Percentiles rank a stretch among this genome's conserved stretches.
These are phyloP conservation scores for Ogataea hybrid DNA, from an alignment of 1,139 yeast genomes.

Conservation along the genomic window DNA sequence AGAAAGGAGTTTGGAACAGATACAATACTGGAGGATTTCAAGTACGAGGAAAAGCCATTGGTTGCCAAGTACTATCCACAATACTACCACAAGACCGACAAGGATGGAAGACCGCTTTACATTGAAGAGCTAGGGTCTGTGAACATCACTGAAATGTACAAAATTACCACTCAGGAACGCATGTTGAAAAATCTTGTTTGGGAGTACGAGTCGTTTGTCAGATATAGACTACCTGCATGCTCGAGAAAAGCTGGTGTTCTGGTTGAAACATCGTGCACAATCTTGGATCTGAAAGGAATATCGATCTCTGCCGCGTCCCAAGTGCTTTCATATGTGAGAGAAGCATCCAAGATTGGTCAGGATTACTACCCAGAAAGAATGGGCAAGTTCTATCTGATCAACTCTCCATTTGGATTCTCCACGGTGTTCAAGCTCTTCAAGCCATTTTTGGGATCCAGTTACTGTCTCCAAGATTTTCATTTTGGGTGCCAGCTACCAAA, in stretches of 20 bases:
- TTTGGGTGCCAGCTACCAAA: constrained; percentile 72
- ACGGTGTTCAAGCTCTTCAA: constrained; percentile 89
- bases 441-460: constrained; percentile 94
- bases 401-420: constrained; percentile 96
- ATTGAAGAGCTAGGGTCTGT: constrained; percentile 92
- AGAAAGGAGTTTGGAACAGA: constrained; percentile 83
- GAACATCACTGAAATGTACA: constrained; percentile 85
- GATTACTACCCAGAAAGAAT: constrained; percentile 99
- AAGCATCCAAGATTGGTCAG: constrained; percentile 93
- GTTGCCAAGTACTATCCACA: constrained; percentile 93
- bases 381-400: constrained; percentile 95
- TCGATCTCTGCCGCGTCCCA: constrained; percentile 80
- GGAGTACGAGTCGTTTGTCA: constrained; percentile 93
- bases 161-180: constrained; percentile 91
- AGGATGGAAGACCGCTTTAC: constrained; percentile 95
- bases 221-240: constrained; percentile 88
- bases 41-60: constrained; percentile 83
- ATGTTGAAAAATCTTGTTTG: constrained; percentile 95
- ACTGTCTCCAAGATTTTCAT: constrained; percentile 96
- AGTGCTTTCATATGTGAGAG: constrained; percentile 84
- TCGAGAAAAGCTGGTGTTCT: constrained; percentile 76
- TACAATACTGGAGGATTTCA: constrained; percentile 81
- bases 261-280: constrained; percentile 95
- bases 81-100: constrained; percentile 95
- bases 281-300: constrained; percentile 92